Evolutionary conservation across 495 filamentous ascomycete species (phyloP).

Genomic region (Penicillium robsamsonii): DNA sequence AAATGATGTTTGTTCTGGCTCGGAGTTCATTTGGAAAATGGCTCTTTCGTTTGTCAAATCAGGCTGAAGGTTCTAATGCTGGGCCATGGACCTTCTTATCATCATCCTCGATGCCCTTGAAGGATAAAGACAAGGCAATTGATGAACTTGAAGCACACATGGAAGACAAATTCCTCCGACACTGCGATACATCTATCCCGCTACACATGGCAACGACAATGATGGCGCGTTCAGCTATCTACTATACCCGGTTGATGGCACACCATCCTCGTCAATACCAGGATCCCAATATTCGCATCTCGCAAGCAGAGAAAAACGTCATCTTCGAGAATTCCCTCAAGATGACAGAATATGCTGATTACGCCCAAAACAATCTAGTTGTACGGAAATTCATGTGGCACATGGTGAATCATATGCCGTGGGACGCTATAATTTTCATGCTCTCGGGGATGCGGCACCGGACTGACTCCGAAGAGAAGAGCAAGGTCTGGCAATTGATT

Average conservation of each 20-base stretch:
- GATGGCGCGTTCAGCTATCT: constrained; percentile 40
- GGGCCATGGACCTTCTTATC: constrained; percentile 31
- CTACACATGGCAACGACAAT: constrained; percentile 56
- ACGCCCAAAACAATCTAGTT: constrained; percentile 24
- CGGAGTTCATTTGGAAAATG: constrained; percentile 43
- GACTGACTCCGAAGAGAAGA: constrained; percentile 27
- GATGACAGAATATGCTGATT: constrained; percentile 36
- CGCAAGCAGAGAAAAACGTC: constrained; percentile 36
- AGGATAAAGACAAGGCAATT: constrained; percentile 47
- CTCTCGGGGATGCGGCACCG: constrained; percentile 39
- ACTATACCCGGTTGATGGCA: constrained; percentile 35
- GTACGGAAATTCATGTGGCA: constrained; percentile 36
- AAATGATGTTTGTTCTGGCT: constrained; percentile 67
- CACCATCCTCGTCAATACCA: constrained; percentile 46
- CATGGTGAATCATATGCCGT: constrained; percentile 40
- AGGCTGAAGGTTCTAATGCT: constrained; percentile 25
- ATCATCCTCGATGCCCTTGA: constrained; percentile 35
- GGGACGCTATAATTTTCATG: constrained; percentile 44
- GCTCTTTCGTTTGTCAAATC: constrained; percentile 35
- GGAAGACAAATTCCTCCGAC: constrained; percentile 49
- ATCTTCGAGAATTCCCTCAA: constrained; percentile 39
- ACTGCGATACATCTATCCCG: constrained; percentile 59
- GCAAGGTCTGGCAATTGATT: constrained; percentile 35
- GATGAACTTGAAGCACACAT: constrained; percentile 34
- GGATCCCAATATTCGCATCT: constrained; percentile 23